Evolutionary conservation across 2,329 filamentous ascomycete species (phyloP).

Genomic region (Epicoccum nigrum): DNA sequence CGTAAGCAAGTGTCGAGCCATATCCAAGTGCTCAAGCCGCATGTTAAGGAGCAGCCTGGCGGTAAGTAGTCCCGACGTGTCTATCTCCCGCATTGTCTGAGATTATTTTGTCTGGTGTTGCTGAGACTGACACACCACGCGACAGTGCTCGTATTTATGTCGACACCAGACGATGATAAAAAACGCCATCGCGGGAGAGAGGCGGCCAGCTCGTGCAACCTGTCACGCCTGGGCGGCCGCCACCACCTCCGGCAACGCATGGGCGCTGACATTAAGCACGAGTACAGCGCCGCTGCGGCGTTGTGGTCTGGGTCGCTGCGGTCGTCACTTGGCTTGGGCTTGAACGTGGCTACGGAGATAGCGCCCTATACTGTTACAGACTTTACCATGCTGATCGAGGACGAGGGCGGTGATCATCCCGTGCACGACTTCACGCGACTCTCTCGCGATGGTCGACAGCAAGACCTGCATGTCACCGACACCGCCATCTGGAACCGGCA

Average conservation of each 20-base stretch:
- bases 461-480: constrained; percentile 42
- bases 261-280: constrained; percentile 31
- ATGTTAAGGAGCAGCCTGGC: constrained; percentile 58
- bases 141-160: constrained; percentile 51
- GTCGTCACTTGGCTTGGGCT: constrained; percentile 20
- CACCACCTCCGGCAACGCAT: constrained; percentile 26
- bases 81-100: constrained; percentile 2
- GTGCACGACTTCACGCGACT: constrained; percentile 51
- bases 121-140: constrained; percentile 27
- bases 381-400: constrained; percentile 52
- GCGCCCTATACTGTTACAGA: constrained; percentile 34
- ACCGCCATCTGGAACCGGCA: constrained; percentile 40
- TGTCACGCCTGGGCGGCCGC: constrained; percentile 30
- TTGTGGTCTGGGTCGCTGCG: constrained; percentile 27
- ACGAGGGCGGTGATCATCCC: constrained; percentile 41
- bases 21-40: constrained; percentile 65
- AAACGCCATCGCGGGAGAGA: constrained; percentile 28
- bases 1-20: constrained; percentile 70
- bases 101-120: constrained; percentile 15
- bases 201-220: constrained; percentile 27
- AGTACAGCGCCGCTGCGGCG: constrained; percentile 21
- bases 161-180: constrained; percentile 42
- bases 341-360: constrained; percentile 15
- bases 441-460: constrained; percentile 33
- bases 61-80: constrained; percentile 50